These are phyloP conservation scores for Termitomyces sp. DNA, from an alignment of 768 basidiomycete genomes.

Conservation along the genomic window DNA sequence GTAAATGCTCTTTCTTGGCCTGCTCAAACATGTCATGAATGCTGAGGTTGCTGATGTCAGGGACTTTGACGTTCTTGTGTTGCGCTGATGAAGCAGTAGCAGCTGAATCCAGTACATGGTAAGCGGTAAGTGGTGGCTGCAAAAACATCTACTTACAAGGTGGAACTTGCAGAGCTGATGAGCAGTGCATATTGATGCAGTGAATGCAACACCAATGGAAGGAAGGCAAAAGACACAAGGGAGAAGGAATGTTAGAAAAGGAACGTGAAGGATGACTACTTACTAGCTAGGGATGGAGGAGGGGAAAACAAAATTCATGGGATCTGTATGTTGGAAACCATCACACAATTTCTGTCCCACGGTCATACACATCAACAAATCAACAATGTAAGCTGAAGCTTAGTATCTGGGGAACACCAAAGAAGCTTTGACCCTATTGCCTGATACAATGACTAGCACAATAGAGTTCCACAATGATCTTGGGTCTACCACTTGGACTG, in stretches of 20 bases:
- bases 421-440: background rate
- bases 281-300: background rate
- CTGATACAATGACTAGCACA: background rate
- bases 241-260: too few species aligned
- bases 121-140: background rate
- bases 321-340: background rate
- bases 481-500: background rate
- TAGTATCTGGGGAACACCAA: background rate
- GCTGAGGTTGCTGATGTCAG: background rate
- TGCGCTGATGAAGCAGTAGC: background rate
- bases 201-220: background rate
- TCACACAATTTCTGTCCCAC: background rate
- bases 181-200: background rate
- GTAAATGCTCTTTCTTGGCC: background rate
- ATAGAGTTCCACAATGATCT: background rate
- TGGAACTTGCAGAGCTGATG: background rate
- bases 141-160: background rate
- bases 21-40: background rate
- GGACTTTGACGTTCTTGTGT: background rate
- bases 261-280: too few species aligned
- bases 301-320: background rate
- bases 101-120: background rate
- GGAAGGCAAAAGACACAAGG: background rate
- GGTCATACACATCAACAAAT: background rate
- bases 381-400: background rate